Evolutionary conservation across 1,284 basidiomycete genomes (phyloP), one percentile per base, ranked within the genome.

Genomic region (Apiotrichum gracile): DNA sequence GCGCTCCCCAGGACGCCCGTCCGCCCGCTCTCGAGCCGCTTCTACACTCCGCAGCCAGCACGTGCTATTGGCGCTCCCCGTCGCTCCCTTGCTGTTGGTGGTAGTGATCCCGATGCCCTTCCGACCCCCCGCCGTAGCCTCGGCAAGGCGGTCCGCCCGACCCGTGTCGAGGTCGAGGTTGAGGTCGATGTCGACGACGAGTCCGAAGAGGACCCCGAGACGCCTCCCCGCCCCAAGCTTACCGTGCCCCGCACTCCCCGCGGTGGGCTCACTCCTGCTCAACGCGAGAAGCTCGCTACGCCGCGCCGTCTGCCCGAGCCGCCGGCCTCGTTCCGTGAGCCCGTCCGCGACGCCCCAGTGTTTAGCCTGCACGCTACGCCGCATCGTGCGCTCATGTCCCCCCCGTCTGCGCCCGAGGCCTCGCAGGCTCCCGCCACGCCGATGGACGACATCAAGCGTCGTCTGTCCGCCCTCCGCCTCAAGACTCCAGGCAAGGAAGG

Each of bases 271-370:
- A 49, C 52, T 10, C 45, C 37, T 7, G 41, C 35, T 9, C 53
- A 55, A 38, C 51, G 57, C 17, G 47, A 47, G 7, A 24, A 42
- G 13, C 61, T 73, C 19, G 69, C 64, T 14, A 72, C 71, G 0
- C 72, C 72, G 12, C 63, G 69, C 26, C 57, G 57, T 10, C 61
- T 73, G 3, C 69, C 68, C n/a, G 51, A 59, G 5, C 66, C 65
- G 5, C 66, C 66, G 0, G 38, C 51, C 4, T 60, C 55, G 4
- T 72, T 72, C 66, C 62, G 62, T 25, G 53, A 54, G 16, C 62
- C 65, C 19, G 55, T 65, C 13, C 27, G 39, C 29, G 40, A 42
- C 22, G 46, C 22, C 47, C 47, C 12, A 33, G 52, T n/a, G 27
- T 54, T 44, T 17, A 19, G 56, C 13, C 40, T 63, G 9, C 19